Base-by-base conservation (phyloP, 169 alveolate species). In the Miamiensis avidus region DNA sequence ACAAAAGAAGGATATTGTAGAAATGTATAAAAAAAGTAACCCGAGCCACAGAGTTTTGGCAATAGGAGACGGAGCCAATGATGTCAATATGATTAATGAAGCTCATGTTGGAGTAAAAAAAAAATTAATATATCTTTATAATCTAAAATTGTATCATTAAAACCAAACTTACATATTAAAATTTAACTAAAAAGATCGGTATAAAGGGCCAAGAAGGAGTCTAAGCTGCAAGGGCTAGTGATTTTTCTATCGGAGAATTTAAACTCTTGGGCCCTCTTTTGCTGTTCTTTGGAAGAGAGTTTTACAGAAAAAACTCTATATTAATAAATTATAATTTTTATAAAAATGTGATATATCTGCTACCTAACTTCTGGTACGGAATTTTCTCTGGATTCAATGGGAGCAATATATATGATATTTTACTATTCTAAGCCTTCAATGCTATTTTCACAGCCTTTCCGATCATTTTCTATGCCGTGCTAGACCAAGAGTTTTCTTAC, bases 61-160 rank as follows among this genome's bases (percentile, higher is more conserved):
- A 15, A 93, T 93, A 0, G 96, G 96, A 74, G 96, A 93, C 82
- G 96, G 96, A 31, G 96, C 95, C 30, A 93, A 93, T 83, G 96
- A 93, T 86, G 96, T 93, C 0, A 89, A 91, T 34, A 93, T 93
- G 96, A 93, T 93, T 29, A 87, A 86, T 87, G 91, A 89, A 81
- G 94, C 95, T 20, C 89, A 89, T 82, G 91, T 91, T 29, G 95
- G 95, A 1, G 82, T 85, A 49, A 49, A 49, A 49, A 49, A 49
- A 49, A 49, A 49, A n/a, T n/a, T n/a, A n/a, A n/a, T n/a, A n/a
- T n/a, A n/a, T n/a, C n/a, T n/a, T n/a, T n/a, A n/a, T n/a, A n/a
- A n/a, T n/a, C n/a, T n/a, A n/a, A n/a, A n/a, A n/a, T n/a, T n/a
- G n/a, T n/a, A n/a, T n/a, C n/a, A 20, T 49, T 49, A 49, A 49